A percentile compares a stretch with the other conserved stretches of the same genome.
These are phyloP conservation scores for Dimocarpus longan DNA, from an alignment of 345 rosid genomes.

Conservation along the genomic window DNA sequence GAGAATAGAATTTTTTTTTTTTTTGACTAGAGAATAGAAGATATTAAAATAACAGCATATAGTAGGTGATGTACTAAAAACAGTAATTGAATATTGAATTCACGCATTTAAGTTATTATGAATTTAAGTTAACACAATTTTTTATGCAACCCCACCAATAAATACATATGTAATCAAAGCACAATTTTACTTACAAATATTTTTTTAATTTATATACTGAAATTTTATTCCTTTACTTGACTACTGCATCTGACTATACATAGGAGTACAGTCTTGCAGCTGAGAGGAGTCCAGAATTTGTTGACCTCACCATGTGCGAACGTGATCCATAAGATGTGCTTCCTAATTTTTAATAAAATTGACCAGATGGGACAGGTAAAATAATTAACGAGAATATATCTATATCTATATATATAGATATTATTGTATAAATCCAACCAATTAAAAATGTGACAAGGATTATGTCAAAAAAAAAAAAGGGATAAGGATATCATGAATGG, in stretches of 20 bases:
- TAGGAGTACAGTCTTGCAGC: background rate
- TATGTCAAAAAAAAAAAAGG: too few relatives aligned
- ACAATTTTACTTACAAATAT: too few relatives aligned
- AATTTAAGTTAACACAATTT: too few relatives aligned
- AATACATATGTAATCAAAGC: too few relatives aligned
- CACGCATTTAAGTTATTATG: too few relatives aligned
- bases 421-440: background rate
- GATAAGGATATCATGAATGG: background rate
- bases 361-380: background rate
- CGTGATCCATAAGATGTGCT: background rate
- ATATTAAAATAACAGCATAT: too few relatives aligned
- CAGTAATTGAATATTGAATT: too few relatives aligned
- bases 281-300: background rate
- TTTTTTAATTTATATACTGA: background rate
- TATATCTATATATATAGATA: too few relatives aligned
- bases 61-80: background rate
- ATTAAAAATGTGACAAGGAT: background rate
- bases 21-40: too few relatives aligned
- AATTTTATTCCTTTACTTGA: constrained; percentile 7
- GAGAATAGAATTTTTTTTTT: background rate
- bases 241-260: background rate
- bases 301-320: constrained; percentile 18
- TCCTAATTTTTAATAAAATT: background rate
- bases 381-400: background rate
- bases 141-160: too few relatives aligned